A percentile compares a stretch with the other conserved stretches of the same genome.
phyloP scores from a whole-genome alignment of 164 flowering plant genomes.

The Hamamelis virginiana region DNA sequence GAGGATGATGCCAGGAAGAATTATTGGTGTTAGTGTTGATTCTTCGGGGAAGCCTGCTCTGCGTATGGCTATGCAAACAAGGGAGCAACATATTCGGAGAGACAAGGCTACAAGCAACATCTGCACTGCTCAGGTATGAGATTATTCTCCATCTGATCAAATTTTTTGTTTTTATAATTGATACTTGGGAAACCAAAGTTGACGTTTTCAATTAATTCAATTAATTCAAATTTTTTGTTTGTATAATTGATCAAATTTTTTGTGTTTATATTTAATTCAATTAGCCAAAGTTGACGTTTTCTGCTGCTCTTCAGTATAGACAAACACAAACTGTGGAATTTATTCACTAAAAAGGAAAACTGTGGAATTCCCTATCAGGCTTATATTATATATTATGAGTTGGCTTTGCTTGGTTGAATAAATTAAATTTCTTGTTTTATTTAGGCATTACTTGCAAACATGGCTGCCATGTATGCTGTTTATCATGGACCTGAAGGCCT shows the following conservation, averaged over 20 bases:
- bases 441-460: conserved; percentile 96
- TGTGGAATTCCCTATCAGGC: no score
- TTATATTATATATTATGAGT: no score
- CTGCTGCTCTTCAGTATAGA: no score
- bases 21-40: conserved; percentile 95
- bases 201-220: background rate
- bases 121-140: conserved; percentile 90
- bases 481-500: conserved; percentile 99
- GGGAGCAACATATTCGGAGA: conserved; percentile 97
- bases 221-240: no score
- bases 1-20: conserved; percentile 99
- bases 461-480: conserved; percentile 99
- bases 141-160: background rate
- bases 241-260: no score
- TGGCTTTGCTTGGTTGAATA: conserved; percentile 9
- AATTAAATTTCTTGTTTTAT: conserved; percentile 19
- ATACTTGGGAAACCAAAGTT: no score
- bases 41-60: conserved; percentile 88
- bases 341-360: no score
- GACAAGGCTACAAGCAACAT: conserved; percentile 99
- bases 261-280: no score
- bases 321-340: no score
- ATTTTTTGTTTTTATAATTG: background rate
- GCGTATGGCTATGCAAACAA: conserved; percentile 99
- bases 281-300: no score